Evolutionary conservation across 176 grass and related monocot genomes (phyloP), one percentile per base, ranked within the genome.

Genomic region (Puccinellia tenuiflora): DNA sequence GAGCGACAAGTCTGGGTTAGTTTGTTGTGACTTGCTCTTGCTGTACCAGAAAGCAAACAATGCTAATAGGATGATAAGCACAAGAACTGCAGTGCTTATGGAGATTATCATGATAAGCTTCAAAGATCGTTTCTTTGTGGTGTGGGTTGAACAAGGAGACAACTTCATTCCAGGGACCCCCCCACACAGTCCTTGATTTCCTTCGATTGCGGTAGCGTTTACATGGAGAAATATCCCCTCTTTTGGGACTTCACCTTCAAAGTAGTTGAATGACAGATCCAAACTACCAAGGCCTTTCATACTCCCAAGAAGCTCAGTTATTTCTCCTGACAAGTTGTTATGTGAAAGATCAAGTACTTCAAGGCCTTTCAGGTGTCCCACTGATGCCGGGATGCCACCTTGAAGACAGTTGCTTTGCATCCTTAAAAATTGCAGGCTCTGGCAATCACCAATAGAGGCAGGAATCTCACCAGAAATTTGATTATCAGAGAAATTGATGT

Each of bases 211-310:
- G 17, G 79, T 17, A 21, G 75, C 51, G 4, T 25, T 89, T 16
- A 37, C 7, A 68, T 92, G 77, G 21, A 79, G 60, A 57, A 92
- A 92, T 68, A 89, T 24, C n/a, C 87, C 73, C 22, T 70, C 25
- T 31, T 84, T 14, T 25, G 92, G 92, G 14, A 91, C 59, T 4
- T 79, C n/a, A 2, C 88, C 92, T 33, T 89, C 60, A 33, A 94
- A 89, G 26, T 81, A 18, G 56, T 91, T 94, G 71, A 88, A 91
- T 37, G 92, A 89, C 29, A 90, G 33, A 46, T 92, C 89, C 61
- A 92, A 65, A 59, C 2, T 22, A 77, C 15, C 0, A 6, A 88
- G 79, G 2, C 76, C 76, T 15, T 48, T 40, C 60, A 88, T 73
- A 3, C 0, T 72, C 26, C 12, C 81, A 68, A 93, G 56, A 30